These are phyloP conservation scores for Penicillium samsonianum DNA, from an alignment of 495 filamentous ascomycete species.

Conservation along the genomic window DNA sequence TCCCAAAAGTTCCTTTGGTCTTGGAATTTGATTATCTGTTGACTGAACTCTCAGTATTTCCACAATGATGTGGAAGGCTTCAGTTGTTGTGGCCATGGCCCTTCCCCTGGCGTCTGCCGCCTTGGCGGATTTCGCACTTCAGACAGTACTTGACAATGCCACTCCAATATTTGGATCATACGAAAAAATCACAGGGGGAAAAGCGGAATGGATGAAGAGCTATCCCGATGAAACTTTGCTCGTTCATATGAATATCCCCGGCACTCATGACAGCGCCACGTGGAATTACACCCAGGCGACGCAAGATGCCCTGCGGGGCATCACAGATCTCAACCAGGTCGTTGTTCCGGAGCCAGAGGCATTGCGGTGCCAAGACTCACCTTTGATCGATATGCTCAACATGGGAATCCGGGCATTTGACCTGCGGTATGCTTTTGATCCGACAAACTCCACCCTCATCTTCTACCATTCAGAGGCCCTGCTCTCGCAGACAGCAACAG, in stretches of 20 bases:
- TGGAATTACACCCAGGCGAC: conserved; percentile 55
- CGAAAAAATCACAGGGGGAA: conserved; percentile 19
- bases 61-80: conserved; percentile 3
- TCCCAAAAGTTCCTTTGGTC: neutral
- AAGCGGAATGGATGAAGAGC: conserved; percentile 49
- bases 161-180: conserved; percentile 46
- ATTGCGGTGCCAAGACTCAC: conserved; percentile 46
- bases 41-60: too few relatives aligned
- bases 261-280: conserved; percentile 55
- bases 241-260: conserved; percentile 54
- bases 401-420: conserved; percentile 55
- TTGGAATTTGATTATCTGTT: neutral
- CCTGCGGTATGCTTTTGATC: conserved; percentile 50
- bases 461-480: conserved; percentile 54
- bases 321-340: conserved; percentile 42
- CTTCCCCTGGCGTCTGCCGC: conserved; percentile 9
- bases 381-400: conserved; percentile 42
- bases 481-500: conserved; percentile 42
- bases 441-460: conserved; percentile 44
- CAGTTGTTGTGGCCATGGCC: conserved; percentile 3
- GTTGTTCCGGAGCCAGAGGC: conserved; percentile 27
- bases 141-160: conserved; percentile 45
- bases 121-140: conserved; percentile 38
- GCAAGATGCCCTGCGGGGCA: conserved; percentile 36
- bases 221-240: conserved; percentile 45